Evolutionary conservation across 306 rosid species (phyloP).

Genomic region (Cyamopsis tetragonoloba): DNA sequence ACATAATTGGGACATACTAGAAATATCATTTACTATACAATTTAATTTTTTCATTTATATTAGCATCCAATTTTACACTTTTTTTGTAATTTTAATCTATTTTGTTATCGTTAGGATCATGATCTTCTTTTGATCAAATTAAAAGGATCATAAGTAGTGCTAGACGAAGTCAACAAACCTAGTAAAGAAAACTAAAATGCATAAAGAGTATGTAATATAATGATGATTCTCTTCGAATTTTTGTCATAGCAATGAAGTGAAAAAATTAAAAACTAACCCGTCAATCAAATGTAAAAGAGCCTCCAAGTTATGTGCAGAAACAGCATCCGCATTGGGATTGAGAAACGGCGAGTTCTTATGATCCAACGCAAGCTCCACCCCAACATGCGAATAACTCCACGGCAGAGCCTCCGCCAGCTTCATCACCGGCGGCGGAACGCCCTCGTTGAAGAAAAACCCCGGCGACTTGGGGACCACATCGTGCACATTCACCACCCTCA

Average conservation of each 20-base stretch:
- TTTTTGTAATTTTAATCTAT: too few relatives aligned
- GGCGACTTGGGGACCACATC: constrained; percentile 69
- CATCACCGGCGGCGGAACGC: constrained; percentile 41
- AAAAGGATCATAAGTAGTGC: too few relatives aligned
- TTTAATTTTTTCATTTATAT: too few relatives aligned
- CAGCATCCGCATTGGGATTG: constrained; percentile 48
- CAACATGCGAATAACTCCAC: constrained; percentile 82
- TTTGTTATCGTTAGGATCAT: too few relatives aligned
- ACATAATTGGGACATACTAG: too few relatives aligned
- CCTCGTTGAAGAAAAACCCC: constrained; percentile 61
- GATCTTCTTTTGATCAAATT: too few relatives aligned
- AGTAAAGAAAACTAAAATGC: neutral
- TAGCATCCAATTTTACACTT: too few relatives aligned
- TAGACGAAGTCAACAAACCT: too few relatives aligned
- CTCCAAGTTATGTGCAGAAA: constrained; percentile 67
- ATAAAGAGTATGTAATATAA: too few relatives aligned
- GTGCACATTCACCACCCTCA: constrained; percentile 65
- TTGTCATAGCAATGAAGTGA: too few relatives aligned
- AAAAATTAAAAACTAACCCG: constrained; percentile 42
- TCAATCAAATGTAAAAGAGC: constrained; percentile 78
- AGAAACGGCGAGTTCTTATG: constrained; percentile 65
- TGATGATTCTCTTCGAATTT: too few relatives aligned
- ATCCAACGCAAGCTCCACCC: constrained; percentile 60
- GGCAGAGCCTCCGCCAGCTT: constrained; percentile 59
- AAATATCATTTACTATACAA: too few relatives aligned